Base-by-base conservation (phyloP, 176 grass and related monocot genomes). In the barley (Hordeum vulgare) region DNA sequence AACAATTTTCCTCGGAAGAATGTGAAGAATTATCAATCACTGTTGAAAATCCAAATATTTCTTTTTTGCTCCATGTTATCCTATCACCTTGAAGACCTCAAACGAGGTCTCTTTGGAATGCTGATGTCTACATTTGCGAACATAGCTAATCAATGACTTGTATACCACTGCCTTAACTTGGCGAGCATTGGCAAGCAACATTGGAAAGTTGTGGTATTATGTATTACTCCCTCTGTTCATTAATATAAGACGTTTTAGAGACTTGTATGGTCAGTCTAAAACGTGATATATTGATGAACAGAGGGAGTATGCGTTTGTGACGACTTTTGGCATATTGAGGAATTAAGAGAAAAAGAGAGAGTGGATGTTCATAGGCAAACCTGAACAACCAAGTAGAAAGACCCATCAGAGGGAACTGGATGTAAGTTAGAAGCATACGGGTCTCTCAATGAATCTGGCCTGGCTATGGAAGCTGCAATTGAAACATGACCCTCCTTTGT, bases 401-500 rank as follows among this genome's bases (percentile, higher is more conserved):
- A 83, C 12, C 74, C 83, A 79, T 94, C 86, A 4, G 90, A 83
- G 21, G 75, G 80, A 85, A 78, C 89, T 72, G 87, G 93, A 83
- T 90, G 90, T n/a, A 88, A 95, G 61, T 98, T 91, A n/a, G 91
- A 87, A 74, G 84, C 80, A 66, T 88, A 79, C 21, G 83, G 76
- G 49, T 93, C 93, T 51, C 80, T 94, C 41, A 85, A 78, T 84
- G 81, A 86, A 54, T 95, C 93, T 37, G 91, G 33, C 70, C 80
- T 89, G 8, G 88, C 89, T 8, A 94, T 68, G 20, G 89, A 93
- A 65, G 91, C 91, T 63, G 75, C 76, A 23, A 98, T 79, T 65
- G 89, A 91, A 83, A 95, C 78, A 27, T 93, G 89, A 29, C 93
- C 96, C 87, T 95, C 91, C 58, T 90, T 95, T 66, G 96, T 98